These are phyloP conservation scores for Colletotrichum sp. DNA, from an alignment of 2,329 filamentous ascomycete species.

Conservation along the genomic window DNA sequence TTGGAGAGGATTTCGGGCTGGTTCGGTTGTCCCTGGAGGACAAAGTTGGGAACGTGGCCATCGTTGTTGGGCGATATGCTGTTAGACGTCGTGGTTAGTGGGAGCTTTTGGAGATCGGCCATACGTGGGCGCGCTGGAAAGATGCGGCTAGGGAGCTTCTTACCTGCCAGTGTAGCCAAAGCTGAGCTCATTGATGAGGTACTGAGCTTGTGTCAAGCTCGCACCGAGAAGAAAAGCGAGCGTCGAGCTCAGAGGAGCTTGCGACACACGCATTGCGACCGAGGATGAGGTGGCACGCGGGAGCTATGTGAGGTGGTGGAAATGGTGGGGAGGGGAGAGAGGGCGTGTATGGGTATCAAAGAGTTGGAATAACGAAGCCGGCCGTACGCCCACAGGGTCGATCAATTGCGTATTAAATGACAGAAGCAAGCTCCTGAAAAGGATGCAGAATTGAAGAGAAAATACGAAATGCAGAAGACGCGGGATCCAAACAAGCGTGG, in stretches of 20 bases:
- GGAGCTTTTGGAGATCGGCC: not conserved
- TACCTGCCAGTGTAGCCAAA: constrained; percentile 76
- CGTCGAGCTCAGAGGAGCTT: constrained; percentile 30
- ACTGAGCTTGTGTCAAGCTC: constrained; percentile 64
- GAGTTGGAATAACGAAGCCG: constrained; percentile 5
- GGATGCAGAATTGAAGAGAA: constrained; percentile 3
- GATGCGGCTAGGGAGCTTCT: constrained; percentile 18
- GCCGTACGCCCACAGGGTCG: constrained; percentile 11
- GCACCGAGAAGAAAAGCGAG: constrained; percentile 49
- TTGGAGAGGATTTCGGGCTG: constrained; percentile 78
- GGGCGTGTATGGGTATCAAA: constrained; percentile 3
- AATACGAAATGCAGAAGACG: constrained; percentile 6
- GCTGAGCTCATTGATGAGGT: constrained; percentile 74
- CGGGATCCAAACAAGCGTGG: constrained; percentile 11
- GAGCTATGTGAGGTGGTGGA: not conserved
- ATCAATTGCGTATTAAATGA: constrained; percentile 19
- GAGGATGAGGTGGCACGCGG: constrained; percentile 1
- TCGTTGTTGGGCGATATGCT: constrained; percentile 22
- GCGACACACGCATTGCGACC: constrained; percentile 47
- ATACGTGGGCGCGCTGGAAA: not conserved
- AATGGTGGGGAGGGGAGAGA: not conserved
- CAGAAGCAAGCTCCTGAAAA: constrained; percentile 13
- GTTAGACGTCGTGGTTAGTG: not conserved
- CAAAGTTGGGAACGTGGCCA: constrained; percentile 55
- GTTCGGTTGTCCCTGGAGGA: constrained; percentile 60